phyloP scores from a whole-genome alignment of 1,284 basidiomycete species.

The Tremellales sp. region DNA sequence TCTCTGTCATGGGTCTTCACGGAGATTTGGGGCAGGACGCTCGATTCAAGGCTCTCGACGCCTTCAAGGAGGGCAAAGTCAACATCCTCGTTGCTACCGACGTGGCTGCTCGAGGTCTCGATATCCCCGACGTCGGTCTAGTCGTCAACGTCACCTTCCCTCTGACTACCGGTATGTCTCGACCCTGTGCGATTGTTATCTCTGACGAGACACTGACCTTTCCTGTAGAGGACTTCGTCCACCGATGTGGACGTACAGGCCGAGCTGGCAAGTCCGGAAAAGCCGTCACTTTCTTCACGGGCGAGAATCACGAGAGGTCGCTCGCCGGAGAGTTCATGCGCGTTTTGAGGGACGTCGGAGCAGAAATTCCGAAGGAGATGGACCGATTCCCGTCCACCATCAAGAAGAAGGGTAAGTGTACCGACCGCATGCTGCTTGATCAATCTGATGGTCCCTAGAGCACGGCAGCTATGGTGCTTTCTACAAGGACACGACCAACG shows the following conservation, averaged over 20 bases:
- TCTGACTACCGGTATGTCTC: slow-evolving; percentile 74
- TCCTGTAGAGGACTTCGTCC: slow-evolving; percentile 69
- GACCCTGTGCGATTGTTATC: neutral
- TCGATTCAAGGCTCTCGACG: slow-evolving; percentile 79
- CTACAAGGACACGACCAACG: slow-evolving; percentile 70
- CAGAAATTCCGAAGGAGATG: slow-evolving; percentile 63
- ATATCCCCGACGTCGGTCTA: slow-evolving; percentile 91
- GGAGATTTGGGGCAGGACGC: slow-evolving; percentile 88
- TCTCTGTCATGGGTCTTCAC: slow-evolving; percentile 81
- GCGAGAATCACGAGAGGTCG: slow-evolving; percentile 76
- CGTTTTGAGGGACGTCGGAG: slow-evolving; percentile 84
- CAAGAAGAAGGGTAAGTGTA: slow-evolving; percentile 74
- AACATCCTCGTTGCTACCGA: slow-evolving; percentile 93
- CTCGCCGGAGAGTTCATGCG: slow-evolving; percentile 91
- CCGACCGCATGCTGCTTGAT: neutral
- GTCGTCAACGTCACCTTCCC: slow-evolving; percentile 98
- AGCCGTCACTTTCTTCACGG: slow-evolving; percentile 95
- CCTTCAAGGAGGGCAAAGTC: slow-evolving; percentile 81
- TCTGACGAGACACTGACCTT: neutral
- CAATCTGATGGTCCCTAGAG: slow-evolving; percentile 15
- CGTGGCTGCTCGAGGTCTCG: slow-evolving; percentile 91
- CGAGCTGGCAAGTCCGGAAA: slow-evolving; percentile 88
- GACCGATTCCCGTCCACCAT: slow-evolving; percentile 93
- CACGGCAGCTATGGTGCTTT: slow-evolving; percentile 59
- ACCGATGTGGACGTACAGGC: slow-evolving; percentile 94